A percentile compares a stretch with the other conserved stretches of the same genome.
Conservation (phyloP, 352 stramenopile species). For the Phytophthora sansomeana region DNA sequence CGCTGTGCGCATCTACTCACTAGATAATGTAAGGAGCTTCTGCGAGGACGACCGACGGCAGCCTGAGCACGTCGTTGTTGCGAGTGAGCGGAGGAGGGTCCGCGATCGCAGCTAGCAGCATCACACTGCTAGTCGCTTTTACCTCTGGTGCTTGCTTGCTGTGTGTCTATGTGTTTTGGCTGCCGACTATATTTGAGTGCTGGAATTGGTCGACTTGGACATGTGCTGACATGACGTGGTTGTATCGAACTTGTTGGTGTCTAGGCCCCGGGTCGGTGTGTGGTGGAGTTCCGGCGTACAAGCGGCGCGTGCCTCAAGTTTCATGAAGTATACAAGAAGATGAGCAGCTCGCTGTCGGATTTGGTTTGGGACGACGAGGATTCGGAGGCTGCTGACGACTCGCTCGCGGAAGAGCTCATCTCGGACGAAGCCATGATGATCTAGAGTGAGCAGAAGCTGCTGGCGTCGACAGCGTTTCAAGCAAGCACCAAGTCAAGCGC, state of each 20-base stretch:
- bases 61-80: conserved; percentile 27
- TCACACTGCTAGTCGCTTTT: conserved; percentile 31
- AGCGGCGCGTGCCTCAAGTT: conserved; percentile 78
- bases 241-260: conserved; percentile 35
- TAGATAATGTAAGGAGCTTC: conserved; percentile 69
- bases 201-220: conserved; percentile 22
- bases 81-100: conserved; percentile 28
- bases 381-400: conserved; percentile 26
- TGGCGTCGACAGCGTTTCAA: neutral
- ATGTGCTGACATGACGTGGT: conserved; percentile 35
- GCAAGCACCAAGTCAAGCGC: conserved; percentile 4
- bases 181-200: conserved; percentile 29
- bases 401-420: conserved; percentile 72
- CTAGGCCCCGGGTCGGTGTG: conserved; percentile 56
- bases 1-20: conserved; percentile 70
- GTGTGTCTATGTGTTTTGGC: conserved; percentile 29
- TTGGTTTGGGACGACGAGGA: conserved; percentile 62
- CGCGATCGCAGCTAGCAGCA: conserved; percentile 33
- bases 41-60: conserved; percentile 26
- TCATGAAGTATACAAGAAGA: conserved; percentile 74
- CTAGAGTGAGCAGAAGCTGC: conserved; percentile 29
- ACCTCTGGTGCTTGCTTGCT: conserved; percentile 36
- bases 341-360: conserved; percentile 60
- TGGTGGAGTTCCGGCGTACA: conserved; percentile 81
- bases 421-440: conserved; percentile 88